Base-by-base conservation (phyloP, 495 filamentous ascomycete genomes). In the Penicillium salamii region DNA sequence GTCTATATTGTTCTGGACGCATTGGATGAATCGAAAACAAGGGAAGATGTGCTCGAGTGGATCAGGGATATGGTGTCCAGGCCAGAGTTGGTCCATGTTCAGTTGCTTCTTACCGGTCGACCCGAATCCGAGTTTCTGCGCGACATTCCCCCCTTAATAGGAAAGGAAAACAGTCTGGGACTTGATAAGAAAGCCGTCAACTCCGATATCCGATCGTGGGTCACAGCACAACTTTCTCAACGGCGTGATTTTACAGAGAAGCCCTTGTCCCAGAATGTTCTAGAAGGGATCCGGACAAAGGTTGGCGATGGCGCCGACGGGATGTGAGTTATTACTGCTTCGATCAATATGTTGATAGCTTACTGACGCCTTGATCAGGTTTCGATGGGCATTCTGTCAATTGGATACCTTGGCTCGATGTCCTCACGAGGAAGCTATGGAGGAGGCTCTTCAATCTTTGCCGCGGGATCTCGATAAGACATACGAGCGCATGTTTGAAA, bases 311-410 rank as follows among this genome's bases (percentile, higher is more conserved):
- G 63, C 41, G 62, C 62, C 7, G 42, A 68, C 31, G 65, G 69
- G 29, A 74, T 75, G 64, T 75, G 55, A 54, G 65, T 29, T 12
- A 37, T 42, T 52, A 26, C 14, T 33, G 32, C 3, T 23, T 46
- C 17, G 19, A 29, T 54, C 8, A 13, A 46, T 58, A 46, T 53
- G 11, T 3, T 52, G 33, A 53, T 42, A 12, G 43, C 14, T 34
- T 49, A 2, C 49, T 63, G 15, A 42, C 39, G 21, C 24, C 31
- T 5, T 46, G 11, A 8, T 38, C 46, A 77, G 71, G 70, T 76
- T 77, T 38, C 66, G 69, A 40, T 75, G 66, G 67, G 66, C 57
- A 3, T 61, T 52, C 36, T 73, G 66, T 55, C 70, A 76, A 49
- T 49, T 76, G 17, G 63, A 75, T 31, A 54, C 19, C 11, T 58